These are phyloP conservation scores for Sugiyamaella pinicola DNA, from an alignment of 1,139 yeast genomes.

Conservation along the genomic window DNA sequence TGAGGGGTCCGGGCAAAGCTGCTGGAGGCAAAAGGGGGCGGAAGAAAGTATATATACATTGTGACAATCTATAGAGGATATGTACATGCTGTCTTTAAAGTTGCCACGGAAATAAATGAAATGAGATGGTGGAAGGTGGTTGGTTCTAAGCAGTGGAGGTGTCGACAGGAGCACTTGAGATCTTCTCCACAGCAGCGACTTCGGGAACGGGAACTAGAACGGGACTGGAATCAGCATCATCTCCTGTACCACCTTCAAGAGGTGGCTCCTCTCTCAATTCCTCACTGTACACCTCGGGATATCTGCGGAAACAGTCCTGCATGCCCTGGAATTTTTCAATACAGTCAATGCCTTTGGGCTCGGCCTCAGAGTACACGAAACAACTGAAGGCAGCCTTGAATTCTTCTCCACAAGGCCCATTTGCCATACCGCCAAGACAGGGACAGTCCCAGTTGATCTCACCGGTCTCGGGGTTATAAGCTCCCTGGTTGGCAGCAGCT, in stretches of 20 bases:
- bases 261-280: conserved; percentile 65
- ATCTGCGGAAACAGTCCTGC: conserved; percentile 92
- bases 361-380: conserved; percentile 91
- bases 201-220: conserved; percentile 18
- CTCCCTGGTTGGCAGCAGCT: conserved; percentile 50
- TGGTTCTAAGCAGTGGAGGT: conserved; percentile 14
- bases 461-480: conserved; percentile 96
- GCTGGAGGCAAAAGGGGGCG: too few species aligned
- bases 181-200: conserved; percentile 24
- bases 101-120: conserved; percentile 16
- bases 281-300: conserved; percentile 94
- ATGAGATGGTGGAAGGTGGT: conserved; percentile 6
- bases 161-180: conserved; percentile 1
- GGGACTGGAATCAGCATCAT: conserved; percentile 4
- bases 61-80: conserved; percentile 17
- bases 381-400: conserved; percentile 96
- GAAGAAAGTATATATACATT: conserved; percentile 13
- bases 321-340: conserved; percentile 85
- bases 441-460: conserved; percentile 99
- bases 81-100: conserved; percentile 11
- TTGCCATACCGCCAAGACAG: conserved; percentile 99
- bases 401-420: conserved; percentile 98
- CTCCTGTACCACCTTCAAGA: conserved; percentile 22
- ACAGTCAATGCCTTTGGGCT: conserved; percentile 97
- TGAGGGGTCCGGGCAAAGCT: too few species aligned